phyloP scores from a whole-genome alignment of 352 stramenopile species.

The Globisporangium middletonii region DNA sequence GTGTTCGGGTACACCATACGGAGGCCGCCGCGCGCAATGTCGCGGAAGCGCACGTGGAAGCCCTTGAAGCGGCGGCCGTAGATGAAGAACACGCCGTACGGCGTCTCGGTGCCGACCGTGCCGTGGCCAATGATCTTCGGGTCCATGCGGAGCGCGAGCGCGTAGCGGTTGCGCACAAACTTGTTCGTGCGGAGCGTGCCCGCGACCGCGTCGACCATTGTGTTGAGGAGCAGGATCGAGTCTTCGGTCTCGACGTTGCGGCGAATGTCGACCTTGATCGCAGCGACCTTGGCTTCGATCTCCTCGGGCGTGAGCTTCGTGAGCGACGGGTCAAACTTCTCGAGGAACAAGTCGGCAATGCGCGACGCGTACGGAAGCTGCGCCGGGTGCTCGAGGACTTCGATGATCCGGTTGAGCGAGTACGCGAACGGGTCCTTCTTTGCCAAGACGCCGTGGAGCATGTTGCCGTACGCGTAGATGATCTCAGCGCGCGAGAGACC shows the following conservation, averaged over 20 bases:
- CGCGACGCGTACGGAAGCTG: slow-evolving; percentile 85
- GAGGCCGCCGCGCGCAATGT: slow-evolving; percentile 74
- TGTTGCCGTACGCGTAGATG: slow-evolving; percentile 93
- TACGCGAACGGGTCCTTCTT: slow-evolving; percentile 94
- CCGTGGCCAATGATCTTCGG: slow-evolving; percentile 76
- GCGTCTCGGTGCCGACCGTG: slow-evolving; percentile 82
- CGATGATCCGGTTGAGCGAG: slow-evolving; percentile 92
- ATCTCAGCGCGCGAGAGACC: slow-evolving; percentile 91
- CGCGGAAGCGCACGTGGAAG: slow-evolving; percentile 82
- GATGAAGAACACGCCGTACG: slow-evolving; percentile 96
- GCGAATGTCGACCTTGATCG: slow-evolving; percentile 70
- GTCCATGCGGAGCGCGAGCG: slow-evolving; percentile 73
- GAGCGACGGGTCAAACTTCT: slow-evolving; percentile 69
- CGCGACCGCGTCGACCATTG: slow-evolving; percentile 68
- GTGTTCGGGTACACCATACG: slow-evolving; percentile 74
- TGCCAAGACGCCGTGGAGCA: slow-evolving; percentile 93
- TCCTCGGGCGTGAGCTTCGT: slow-evolving; percentile 34
- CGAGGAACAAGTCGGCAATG: slow-evolving; percentile 95
- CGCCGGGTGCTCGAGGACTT: slow-evolving; percentile 89
- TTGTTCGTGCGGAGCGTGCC: slow-evolving; percentile 81
- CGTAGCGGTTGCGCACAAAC: slow-evolving; percentile 77
- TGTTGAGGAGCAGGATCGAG: slow-evolving; percentile 69
- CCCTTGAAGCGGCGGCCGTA: slow-evolving; percentile 95
- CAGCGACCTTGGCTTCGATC: slow-evolving; percentile 35
- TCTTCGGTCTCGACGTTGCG: slow-evolving; percentile 70